Evolutionary conservation across 768 basidiomycete genomes (phyloP).

Genomic region (Cubamyces lactineus): DNA sequence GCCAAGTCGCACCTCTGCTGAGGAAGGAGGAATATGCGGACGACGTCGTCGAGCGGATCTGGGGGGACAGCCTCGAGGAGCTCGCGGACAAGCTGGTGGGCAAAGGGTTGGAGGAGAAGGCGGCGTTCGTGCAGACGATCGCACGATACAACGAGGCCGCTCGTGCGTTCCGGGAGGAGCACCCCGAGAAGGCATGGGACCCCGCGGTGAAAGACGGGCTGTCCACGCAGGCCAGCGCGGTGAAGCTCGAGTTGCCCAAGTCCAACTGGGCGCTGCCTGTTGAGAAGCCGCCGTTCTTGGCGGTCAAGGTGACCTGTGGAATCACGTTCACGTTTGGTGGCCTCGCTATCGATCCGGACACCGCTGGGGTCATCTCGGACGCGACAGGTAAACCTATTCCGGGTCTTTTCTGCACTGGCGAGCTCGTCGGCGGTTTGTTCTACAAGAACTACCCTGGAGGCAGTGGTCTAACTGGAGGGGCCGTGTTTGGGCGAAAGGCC

Average conservation of each 20-base stretch:
- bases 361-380: conserved; percentile 53
- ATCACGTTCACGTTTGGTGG: conserved; percentile 79
- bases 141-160: conserved; percentile 55
- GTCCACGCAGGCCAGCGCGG: conserved; percentile 49
- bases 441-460: conserved; percentile 72
- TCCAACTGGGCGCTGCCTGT: conserved; percentile 71
- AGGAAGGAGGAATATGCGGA: conserved; percentile 71
- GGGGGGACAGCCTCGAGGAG: conserved; percentile 48
- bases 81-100: conserved; percentile 50
- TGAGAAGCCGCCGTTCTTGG: conserved; percentile 57
- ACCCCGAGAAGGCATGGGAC: conserved; percentile 51
- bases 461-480: conserved; percentile 65
- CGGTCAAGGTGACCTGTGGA: conserved; percentile 70
- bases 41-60: conserved; percentile 58
- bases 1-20: conserved; percentile 45
- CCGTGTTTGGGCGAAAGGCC: conserved; percentile 65
- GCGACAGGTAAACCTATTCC: conserved; percentile 45
- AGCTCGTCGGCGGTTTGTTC: conserved; percentile 69
- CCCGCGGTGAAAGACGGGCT: conserved; percentile 66
- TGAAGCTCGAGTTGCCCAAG: conserved; percentile 51
- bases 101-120: conserved; percentile 50
- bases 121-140: conserved; percentile 50
- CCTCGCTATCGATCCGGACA: conserved; percentile 58
- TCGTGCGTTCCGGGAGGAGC: conserved; percentile 38
- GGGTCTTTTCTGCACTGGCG: conserved; percentile 68